phyloP scores from a whole-genome alignment of 2,329 filamentous ascomycete genomes.

The Domatiomyces catenatus region DNA sequence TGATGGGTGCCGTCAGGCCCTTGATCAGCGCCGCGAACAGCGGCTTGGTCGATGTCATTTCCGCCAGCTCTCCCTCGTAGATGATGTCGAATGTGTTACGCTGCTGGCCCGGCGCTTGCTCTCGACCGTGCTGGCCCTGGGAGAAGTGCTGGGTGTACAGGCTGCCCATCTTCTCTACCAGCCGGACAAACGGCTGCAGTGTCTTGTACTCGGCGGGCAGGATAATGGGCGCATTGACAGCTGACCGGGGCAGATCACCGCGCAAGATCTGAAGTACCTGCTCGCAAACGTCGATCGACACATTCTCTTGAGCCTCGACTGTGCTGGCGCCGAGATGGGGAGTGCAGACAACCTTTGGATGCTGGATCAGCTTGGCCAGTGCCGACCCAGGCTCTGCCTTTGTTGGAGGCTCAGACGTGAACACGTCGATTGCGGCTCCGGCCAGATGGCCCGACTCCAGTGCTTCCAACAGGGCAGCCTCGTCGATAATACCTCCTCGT shows the following conservation, averaged over 20 bases:
- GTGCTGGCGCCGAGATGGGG: conserved; percentile 70
- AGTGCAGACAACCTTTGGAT: conserved; percentile 59
- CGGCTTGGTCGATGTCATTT: conserved; percentile 58
- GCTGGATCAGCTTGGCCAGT: conserved; percentile 48
- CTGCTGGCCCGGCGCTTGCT: conserved; percentile 22
- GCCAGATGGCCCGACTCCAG: conserved; percentile 57
- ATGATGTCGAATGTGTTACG: conserved; percentile 59
- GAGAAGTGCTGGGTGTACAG: conserved; percentile 65
- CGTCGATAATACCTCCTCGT: conserved; percentile 65
- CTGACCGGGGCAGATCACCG: conserved; percentile 57
- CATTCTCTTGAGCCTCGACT: conserved; percentile 69
- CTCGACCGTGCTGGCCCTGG: conserved; percentile 5
- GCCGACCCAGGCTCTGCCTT: conserved; percentile 40
- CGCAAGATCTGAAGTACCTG: conserved; percentile 60
- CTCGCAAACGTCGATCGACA: conserved; percentile 66
- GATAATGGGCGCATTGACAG: conserved; percentile 70
- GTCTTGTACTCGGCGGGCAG: conserved; percentile 66
- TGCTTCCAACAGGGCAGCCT: conserved; percentile 54
- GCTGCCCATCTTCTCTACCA: conserved; percentile 65
- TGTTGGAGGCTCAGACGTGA: conserved; percentile 54
- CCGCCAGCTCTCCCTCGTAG: conserved; percentile 61
- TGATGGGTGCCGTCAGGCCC: conserved; percentile 55
- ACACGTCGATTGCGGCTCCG: conserved; percentile 66
- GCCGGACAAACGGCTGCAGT: conserved; percentile 57
- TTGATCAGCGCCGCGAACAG: conserved; percentile 67